These are phyloP conservation scores for Kodamaea kaohsiungensis DNA, from an alignment of 805 yeast species.

Conservation along the genomic window DNA sequence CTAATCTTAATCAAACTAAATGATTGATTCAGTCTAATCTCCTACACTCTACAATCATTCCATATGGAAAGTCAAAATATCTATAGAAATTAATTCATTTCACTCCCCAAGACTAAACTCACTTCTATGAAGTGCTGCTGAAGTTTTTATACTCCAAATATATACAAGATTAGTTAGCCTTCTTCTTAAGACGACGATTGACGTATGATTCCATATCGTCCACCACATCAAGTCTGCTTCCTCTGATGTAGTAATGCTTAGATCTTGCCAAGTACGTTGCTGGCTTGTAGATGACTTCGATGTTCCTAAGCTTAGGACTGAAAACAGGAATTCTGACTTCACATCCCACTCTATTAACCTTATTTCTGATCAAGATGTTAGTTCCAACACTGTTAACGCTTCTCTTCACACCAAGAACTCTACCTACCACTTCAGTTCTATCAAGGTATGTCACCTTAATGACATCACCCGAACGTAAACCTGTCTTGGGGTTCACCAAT, in stretches of 20 bases:
- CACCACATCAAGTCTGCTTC: slow-evolving; percentile 73
- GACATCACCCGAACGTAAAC: slow-evolving; percentile 78
- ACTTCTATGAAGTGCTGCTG: not conserved
- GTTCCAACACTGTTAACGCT: slow-evolving; percentile 62
- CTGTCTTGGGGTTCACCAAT: slow-evolving; percentile 48
- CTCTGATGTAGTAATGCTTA: slow-evolving; percentile 90
- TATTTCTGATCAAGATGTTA: slow-evolving; percentile 79
- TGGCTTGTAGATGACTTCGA: slow-evolving; percentile 80
- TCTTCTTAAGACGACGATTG: slow-evolving; percentile 21
- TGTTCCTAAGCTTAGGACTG: slow-evolving; percentile 73
- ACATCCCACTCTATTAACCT: slow-evolving; percentile 78
- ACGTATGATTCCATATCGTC: slow-evolving; percentile 58
- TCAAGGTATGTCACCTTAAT: slow-evolving; percentile 71
- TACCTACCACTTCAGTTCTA: slow-evolving; percentile 73
- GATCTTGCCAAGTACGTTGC: slow-evolving; percentile 68
- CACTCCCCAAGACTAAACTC: not conserved
- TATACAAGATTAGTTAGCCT: slow-evolving; percentile 4
- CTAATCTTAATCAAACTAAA: too few species aligned
- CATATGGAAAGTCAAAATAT: too few species aligned
- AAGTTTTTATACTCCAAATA: not conserved
- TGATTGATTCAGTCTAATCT: too few species aligned
- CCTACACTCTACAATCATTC: too few species aligned
- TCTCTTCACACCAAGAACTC: slow-evolving; percentile 74
- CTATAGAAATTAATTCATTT: not conserved
- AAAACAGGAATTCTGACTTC: slow-evolving; percentile 80